These are phyloP conservation scores for Acrocalymma vagum DNA, from an alignment of 2,329 filamentous ascomycete species.

Conservation along the genomic window DNA sequence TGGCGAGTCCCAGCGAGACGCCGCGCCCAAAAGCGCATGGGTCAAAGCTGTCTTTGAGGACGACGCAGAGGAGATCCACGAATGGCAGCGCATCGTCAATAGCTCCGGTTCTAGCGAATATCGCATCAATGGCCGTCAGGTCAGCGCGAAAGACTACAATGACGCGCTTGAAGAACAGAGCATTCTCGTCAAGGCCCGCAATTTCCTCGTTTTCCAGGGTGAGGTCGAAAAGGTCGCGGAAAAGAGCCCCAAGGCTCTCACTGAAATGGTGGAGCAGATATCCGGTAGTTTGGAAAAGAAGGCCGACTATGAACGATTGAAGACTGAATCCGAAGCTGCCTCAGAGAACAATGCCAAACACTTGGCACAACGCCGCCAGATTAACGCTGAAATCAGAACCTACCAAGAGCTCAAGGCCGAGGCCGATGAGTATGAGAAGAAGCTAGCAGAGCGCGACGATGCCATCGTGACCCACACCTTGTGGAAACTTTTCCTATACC, in stretches of 20 bases:
- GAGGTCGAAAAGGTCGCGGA: constrained; percentile 97
- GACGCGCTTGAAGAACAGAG: constrained; percentile 91
- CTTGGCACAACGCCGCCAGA: constrained; percentile 86
- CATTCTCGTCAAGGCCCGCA: constrained; percentile 96
- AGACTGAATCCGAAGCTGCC: constrained; percentile 84
- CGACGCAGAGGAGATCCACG: constrained; percentile 91
- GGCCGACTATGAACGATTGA: constrained; percentile 89
- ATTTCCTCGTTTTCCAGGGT: constrained; percentile 98
- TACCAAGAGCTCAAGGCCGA: constrained; percentile 97
- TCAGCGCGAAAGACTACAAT: constrained; percentile 92
- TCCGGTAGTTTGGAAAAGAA: constrained; percentile 96
- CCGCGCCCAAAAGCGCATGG: constrained; percentile 92
- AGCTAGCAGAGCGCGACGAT: constrained; percentile 87
- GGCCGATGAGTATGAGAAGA: constrained; percentile 90
- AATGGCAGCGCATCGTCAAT: constrained; percentile 96
- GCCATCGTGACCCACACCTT: constrained; percentile 92
- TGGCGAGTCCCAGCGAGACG: constrained; percentile 65
- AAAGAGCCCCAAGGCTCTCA: constrained; percentile 93
- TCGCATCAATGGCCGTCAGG: constrained; percentile 90
- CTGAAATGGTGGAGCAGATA: constrained; percentile 94
- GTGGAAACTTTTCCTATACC: constrained; percentile 97
- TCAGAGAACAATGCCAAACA: constrained; percentile 89
- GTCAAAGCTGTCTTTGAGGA: constrained; percentile 99
- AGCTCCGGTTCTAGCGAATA: constrained; percentile 90
- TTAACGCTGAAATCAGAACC: constrained; percentile 97